A percentile compares a stretch with the other conserved stretches of the same genome.
These are phyloP conservation scores for Colletotrichum chlorophyti DNA, from an alignment of 2,329 filamentous ascomycete genomes.

Conservation along the genomic window DNA sequence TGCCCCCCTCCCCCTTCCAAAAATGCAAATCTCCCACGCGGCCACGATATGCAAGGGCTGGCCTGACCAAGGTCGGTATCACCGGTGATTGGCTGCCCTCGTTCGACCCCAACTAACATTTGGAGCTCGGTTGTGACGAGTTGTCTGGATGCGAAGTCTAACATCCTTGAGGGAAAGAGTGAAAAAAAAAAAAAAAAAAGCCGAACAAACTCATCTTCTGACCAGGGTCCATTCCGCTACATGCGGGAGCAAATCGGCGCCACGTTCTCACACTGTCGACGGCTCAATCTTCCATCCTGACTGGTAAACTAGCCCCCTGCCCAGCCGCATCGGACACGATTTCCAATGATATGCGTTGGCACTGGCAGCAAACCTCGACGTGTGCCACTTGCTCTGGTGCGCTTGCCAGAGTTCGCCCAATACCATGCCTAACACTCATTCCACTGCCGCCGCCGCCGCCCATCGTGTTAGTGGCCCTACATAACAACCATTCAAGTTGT, in stretches of 20 bases:
- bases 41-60: slow-evolving; percentile 6
- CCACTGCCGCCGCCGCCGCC: too few species aligned
- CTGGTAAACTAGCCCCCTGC: neutral
- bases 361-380: slow-evolving; percentile 6
- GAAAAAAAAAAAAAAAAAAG: too few species aligned
- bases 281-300: slow-evolving; percentile 1
- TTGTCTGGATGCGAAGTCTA: slow-evolving; percentile 13
- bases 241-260: slow-evolving; percentile 24
- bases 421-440: slow-evolving; percentile 7
- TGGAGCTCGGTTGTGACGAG: slow-evolving; percentile 18
- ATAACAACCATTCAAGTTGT: neutral
- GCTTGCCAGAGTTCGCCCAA: too few species aligned
- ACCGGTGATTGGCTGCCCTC: slow-evolving; percentile 13
- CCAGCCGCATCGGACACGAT: slow-evolving; percentile 12
- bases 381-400: too few species aligned
- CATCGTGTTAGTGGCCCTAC: slow-evolving; percentile 20
- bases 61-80: slow-evolving; percentile 10
- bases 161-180: slow-evolving; percentile 19
- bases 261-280: slow-evolving; percentile 7
- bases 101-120: neutral
- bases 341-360: too few species aligned
- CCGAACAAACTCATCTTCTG: neutral
- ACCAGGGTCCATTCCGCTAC: slow-evolving; percentile 9
- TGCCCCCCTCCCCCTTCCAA: slow-evolving; percentile 2
- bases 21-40: slow-evolving; percentile 17